Evolutionary conservation across 805 yeast species (phyloP), one percentile per base, ranked within the genome.

Genomic region (Wickerhamiella kazuoi): DNA sequence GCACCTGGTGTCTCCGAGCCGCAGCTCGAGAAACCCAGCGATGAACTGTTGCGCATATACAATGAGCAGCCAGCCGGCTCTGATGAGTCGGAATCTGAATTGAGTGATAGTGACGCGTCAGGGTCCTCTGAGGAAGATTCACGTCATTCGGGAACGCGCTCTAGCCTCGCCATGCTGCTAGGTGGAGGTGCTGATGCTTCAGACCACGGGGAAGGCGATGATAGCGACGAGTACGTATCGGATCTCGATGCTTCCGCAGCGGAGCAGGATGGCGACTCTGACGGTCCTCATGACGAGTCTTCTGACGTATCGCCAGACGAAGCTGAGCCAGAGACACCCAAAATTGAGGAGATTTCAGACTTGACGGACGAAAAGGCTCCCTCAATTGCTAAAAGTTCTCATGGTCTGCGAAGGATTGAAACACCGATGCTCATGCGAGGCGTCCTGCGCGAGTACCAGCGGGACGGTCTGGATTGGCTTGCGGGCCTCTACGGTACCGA

Each of bases 381-480:
- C 17, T 7, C 15, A 6, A 15, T 14, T n/a, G 17, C 4, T 19
- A 26, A 21, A 20, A 7, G 32, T 15, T n/a, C 30, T 14, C 16
- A 9, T 4, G 37, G 30, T 11, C 30, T 33, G 20, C 47, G 50
- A 35, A 44, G 45, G 7, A 52, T 84, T 6, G 83, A 90, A 0
- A 52, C 71, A 3, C 97, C 97, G 0, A 65, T 74, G 13, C 44
- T 67, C 8, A 62, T 90, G 20, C 68, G 84, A 44, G 99, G 97
- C 21, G 72, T 74, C 0, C 63, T 90, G 38, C 74, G 99, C 55
- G 81, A 74, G 7, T 90, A 90, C 51, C 99, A 90, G 56, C 87
- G 84, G 41, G 94, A 83, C 57, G 99, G 99, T 44, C 66, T 90
- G 30, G 93, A 90, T 49, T 90, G 99, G 99, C 62, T 90, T 36